Conservation (phyloP, 352 stramenopile genomes). For the Phytophthora citrophthora region DNA sequence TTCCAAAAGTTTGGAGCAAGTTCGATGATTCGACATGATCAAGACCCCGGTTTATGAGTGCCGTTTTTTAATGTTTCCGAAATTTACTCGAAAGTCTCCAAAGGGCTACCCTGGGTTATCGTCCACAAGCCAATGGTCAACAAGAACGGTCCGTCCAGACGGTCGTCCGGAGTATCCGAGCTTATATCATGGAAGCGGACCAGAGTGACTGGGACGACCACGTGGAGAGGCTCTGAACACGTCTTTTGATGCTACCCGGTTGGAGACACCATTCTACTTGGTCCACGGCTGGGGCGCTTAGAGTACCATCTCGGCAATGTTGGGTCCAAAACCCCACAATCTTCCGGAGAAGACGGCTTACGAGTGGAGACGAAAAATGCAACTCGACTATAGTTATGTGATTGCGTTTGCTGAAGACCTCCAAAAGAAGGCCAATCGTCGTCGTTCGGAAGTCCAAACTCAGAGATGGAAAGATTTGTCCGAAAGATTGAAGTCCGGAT, state of each 20-base stretch:
- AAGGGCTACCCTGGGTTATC: too few species aligned
- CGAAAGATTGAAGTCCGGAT: conserved; percentile 2
- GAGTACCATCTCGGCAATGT: not conserved
- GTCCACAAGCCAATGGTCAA: conserved; percentile 9
- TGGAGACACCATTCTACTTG: conserved; percentile 20
- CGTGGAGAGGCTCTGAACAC: conserved; percentile 6
- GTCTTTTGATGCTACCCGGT: too few species aligned
- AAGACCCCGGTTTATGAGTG: too few species aligned
- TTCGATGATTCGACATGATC: too few species aligned
- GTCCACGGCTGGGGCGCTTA: too few species aligned
- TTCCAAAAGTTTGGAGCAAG: too few species aligned
- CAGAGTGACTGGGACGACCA: conserved; percentile 17
- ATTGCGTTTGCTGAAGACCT: conserved; percentile 6
- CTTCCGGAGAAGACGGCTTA: conserved; percentile 2
- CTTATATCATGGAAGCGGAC: conserved; percentile 2
- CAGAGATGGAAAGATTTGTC: conserved; percentile 9
- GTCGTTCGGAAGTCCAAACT: not conserved
- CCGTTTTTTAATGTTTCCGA: too few species aligned
- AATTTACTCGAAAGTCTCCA: too few species aligned
- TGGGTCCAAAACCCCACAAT: conserved; percentile 6
- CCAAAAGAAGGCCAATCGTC: conserved; percentile 6
- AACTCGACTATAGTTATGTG: conserved; percentile 7
- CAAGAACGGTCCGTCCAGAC: conserved; percentile 5
- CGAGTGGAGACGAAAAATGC: conserved; percentile 9
- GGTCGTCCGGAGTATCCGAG: conserved; percentile 4